Conservation (phyloP, 441 rosid genomes). For the Mallotus japonicus region DNA sequence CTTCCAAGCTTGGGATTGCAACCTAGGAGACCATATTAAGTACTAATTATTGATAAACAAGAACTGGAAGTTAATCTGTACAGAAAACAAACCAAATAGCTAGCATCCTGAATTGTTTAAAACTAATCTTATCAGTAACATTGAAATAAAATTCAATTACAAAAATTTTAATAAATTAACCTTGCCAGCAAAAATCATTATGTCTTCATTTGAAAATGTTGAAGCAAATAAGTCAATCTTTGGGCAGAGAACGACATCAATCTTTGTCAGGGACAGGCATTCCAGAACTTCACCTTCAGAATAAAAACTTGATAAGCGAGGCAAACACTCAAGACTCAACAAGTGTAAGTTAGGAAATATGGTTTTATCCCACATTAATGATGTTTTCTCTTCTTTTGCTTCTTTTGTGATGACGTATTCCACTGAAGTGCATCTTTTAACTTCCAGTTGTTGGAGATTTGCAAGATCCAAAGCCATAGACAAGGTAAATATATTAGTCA, state of each 20-base stretch:
- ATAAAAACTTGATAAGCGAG: background rate
- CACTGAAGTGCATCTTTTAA: no score
- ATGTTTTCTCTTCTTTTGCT: background rate
- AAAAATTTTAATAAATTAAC: background rate
- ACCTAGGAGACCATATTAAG: background rate
- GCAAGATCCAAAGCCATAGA: background rate
- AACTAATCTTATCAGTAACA: background rate
- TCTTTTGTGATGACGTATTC: no score
- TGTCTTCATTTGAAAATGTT: background rate
- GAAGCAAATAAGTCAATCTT: no score
- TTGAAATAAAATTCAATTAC: background rate
- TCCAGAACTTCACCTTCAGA: background rate
- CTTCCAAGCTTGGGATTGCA: no score
- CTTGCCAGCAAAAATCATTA: background rate
- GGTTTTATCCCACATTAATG: background rate
- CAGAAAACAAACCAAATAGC: no score
- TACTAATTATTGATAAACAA: background rate
- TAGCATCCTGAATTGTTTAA: no score
- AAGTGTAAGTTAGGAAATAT: background rate
- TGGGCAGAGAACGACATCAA: no score
- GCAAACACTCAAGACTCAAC: background rate
- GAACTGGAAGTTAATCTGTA: background rate
- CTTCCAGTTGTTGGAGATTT: background rate
- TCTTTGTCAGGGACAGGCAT: no score
- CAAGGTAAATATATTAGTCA: background rate